Evolutionary conservation across 164 flowering plant genomes (phyloP), one percentile per base, ranked within the genome.

Genomic region (Warburgia ugandensis): DNA sequence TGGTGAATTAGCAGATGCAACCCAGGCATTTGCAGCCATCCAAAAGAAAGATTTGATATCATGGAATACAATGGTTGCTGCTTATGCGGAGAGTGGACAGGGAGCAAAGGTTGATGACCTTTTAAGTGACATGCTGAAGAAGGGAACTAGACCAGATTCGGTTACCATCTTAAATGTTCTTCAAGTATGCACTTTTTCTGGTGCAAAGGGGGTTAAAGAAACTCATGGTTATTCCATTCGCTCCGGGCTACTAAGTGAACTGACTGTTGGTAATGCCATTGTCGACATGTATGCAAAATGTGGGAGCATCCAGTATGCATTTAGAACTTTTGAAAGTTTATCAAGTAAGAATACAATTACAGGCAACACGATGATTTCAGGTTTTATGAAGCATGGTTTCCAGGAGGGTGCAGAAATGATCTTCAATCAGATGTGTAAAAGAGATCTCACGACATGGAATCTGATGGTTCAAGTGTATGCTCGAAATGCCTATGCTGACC

Each of bases 221-320:
- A 48, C 56, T 43, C 97, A 89, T 65, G 52, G 74, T 23, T 83
- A 72, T 49, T 56, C 78, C 30, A 19, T 83, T 53, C 79, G 70
- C 63, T 43, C 60, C 19, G 65, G 71, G 45, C 48, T 72, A 7
- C 41, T 26, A 23, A 44, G 30, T 48, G 75, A 75, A 32, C 77
- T 74, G 21, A 62, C 76, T 21, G 56, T 81, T 39, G 76, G 72
- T 29, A 83, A 81, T 68, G 76, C 85, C 28, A 48, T 85, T 55
- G 71, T 89, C 56, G 85, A 81, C 55, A 82, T 80, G 59, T 85
- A 89, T 74, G 80, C 80, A 14, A 89, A 83, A 69, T 78, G 87
- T 66, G 76, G 81, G 19, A 59, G 60, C 23, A 65, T 83, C 58
- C 77, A 63, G 13, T 75, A 72, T 56, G 89, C 92, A 11, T 61